A percentile compares a stretch with the other conserved stretches of the same genome.
Conservation (phyloP, 2,329 filamentous ascomycete species). For the Venturia aucupariae region DNA sequence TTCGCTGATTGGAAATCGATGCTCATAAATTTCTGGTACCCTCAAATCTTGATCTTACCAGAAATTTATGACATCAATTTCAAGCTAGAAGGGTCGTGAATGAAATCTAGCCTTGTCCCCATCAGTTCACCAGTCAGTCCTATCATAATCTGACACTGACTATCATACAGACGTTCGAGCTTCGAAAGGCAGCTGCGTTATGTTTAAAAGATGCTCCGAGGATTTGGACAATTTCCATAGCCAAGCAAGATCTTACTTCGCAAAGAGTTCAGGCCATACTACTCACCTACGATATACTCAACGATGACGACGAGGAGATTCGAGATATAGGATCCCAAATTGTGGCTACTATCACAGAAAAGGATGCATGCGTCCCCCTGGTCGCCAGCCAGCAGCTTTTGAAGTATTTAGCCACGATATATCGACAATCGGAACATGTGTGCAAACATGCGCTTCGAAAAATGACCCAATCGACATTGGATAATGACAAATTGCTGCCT, state of each 20-base stretch:
- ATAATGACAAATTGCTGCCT: background rate
- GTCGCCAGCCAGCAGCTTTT: slow-evolving; percentile 36
- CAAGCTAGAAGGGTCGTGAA: background rate
- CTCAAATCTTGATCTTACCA: background rate
- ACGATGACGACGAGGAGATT: slow-evolving; percentile 89
- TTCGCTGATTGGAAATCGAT: background rate
- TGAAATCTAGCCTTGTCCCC: background rate
- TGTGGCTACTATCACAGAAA: slow-evolving; percentile 24
- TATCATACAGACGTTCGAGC: slow-evolving; percentile 8
- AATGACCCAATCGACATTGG: slow-evolving; percentile 16
- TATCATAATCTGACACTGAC: background rate
- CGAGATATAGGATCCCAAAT: slow-evolving; percentile 53
- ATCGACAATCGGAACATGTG: slow-evolving; percentile 26
- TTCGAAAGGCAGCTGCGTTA: background rate
- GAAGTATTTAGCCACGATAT: slow-evolving; percentile 26
- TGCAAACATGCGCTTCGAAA: slow-evolving; percentile 26
- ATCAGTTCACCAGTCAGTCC: background rate
- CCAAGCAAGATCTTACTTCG: background rate
- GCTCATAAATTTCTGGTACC: background rate
- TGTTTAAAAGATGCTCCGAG: slow-evolving; percentile 2
- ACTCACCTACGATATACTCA: slow-evolving; percentile 64
- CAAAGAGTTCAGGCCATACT: slow-evolving; percentile 50
- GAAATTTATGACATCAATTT: background rate
- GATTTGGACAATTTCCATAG: background rate
- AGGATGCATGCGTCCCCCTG: slow-evolving; percentile 34